Evolutionary conservation across 2,329 filamentous ascomycete genomes (phyloP), one percentile per base, ranked within the genome.

Genomic region (Aspergillus sp.): DNA sequence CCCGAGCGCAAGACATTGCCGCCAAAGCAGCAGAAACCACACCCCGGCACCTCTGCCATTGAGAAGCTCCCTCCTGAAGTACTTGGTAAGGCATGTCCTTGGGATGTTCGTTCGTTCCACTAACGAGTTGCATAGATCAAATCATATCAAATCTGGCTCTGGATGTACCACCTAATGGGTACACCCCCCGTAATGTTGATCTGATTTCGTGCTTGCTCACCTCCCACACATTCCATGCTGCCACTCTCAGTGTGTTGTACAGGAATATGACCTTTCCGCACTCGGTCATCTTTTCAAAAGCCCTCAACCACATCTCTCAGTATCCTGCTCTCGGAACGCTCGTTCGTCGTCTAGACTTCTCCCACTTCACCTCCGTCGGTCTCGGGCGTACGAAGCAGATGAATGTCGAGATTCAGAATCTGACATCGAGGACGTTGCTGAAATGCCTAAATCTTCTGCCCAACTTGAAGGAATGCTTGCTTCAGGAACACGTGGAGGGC

Each of bases 221-320:
- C n/a, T 89, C 82, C n/a, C 76, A 74, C 52, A 74, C 75, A 17
- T 66, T 89, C 38, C 80, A 89, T 52, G 72, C 72, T 15, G 79
- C 79, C 13, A 88, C 83, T 3, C 65, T 88, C 20, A 73, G 75
- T 44, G 82, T 82, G 5, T 71, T 91, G 30, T 89, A 89, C 63
- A 73, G 75, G 44, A 77, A 83, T 55, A 82, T 89, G 56, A 86
- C 82, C 26, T 81, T 89, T 45, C 83, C 84, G 4, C 83, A 88
- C 66, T 89, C 84, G 15, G 69, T 78, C 39, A 85, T 86, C 54
- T 91, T 88, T 63, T 78, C 78, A 52, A 89, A 89, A 60, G 85
- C 86, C 46, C 71, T 86, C 30, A 67, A 69, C 36, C 82, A 84
- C 49, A 68, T 89, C 43, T 65, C 67, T 28, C 64, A 72, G 37